A percentile compares a stretch with the other conserved stretches of the same genome.
Evolutionary conservation across 2,329 filamentous ascomycete genomes (phyloP).

Genomic region (Trichophaea hybrida): DNA sequence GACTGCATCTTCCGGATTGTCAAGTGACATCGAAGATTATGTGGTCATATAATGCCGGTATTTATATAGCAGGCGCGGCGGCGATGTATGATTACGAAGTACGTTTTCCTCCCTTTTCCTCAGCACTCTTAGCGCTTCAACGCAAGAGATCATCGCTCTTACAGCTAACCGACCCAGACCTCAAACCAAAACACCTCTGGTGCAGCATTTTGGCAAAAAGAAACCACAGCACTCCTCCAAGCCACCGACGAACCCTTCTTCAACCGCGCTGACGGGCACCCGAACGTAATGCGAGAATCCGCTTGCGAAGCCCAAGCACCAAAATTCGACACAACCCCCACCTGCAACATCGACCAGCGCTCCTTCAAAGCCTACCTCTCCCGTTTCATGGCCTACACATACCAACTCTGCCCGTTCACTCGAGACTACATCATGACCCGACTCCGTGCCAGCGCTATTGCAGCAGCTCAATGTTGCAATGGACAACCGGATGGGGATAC

Average conservation of each 20-base stretch:
- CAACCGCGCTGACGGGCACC: conserved; percentile 35
- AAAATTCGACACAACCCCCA: conserved; percentile 30
- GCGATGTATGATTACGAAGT: conserved; percentile 45
- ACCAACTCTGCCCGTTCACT: conserved; percentile 44
- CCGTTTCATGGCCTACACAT: conserved; percentile 48
- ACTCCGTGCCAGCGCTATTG: conserved; percentile 40
- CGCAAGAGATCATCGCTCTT: conserved; percentile 42
- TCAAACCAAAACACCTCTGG: conserved; percentile 31
- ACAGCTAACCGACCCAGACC: conserved; percentile 24
- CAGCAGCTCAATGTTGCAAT: conserved; percentile 44
- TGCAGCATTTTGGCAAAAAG: conserved; percentile 38
- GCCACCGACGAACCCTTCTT: conserved; percentile 15
- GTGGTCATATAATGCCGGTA: conserved; percentile 52
- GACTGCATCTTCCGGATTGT: conserved; percentile 39
- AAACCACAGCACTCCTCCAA: conserved; percentile 31
- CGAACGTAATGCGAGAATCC: conserved; percentile 49
- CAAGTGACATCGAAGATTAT: conserved; percentile 35
- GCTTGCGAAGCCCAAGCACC: conserved; percentile 41
- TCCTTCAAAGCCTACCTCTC: conserved; percentile 55
- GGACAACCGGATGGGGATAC: conserved; percentile 39
- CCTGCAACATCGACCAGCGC: conserved; percentile 49
- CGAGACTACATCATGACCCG: conserved; percentile 36
- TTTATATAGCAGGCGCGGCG: conserved; percentile 51
- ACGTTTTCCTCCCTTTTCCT: conserved; percentile 30
- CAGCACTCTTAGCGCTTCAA: neutral